These are phyloP conservation scores for Lycium ferocissimum DNA, from an alignment of 257 asterid species.

Conservation along the genomic window DNA sequence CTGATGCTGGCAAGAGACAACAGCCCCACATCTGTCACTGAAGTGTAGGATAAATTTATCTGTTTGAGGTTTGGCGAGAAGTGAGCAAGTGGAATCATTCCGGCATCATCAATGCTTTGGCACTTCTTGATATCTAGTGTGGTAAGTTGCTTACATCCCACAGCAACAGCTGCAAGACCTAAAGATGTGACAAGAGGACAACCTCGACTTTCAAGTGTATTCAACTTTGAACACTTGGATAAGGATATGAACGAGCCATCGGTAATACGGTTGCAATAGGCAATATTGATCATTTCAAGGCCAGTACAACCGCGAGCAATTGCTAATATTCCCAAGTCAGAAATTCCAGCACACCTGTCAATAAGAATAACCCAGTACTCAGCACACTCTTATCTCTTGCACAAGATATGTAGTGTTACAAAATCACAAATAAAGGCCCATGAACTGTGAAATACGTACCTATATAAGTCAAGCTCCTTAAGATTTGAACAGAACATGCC, in stretches of 20 bases:
- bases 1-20: slow-evolving; percentile 76
- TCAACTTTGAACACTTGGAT: slow-evolving; percentile 72
- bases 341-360: slow-evolving; percentile 76
- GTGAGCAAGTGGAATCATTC: slow-evolving; percentile 80
- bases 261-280: slow-evolving; percentile 67
- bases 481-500: slow-evolving; percentile 75
- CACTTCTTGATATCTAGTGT: slow-evolving; percentile 83
- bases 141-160: slow-evolving; percentile 73
- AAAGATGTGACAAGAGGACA: slow-evolving; percentile 72
- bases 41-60: slow-evolving; percentile 83
- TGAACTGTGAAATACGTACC: slow-evolving; percentile 48
- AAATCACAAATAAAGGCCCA: background rate
- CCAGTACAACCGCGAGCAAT: slow-evolving; percentile 70
- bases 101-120: slow-evolving; percentile 65
- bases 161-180: slow-evolving; percentile 77
- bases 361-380: slow-evolving; percentile 17
- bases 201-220: slow-evolving; percentile 78
- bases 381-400: slow-evolving; percentile 25
- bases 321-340: slow-evolving; percentile 68
- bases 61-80: slow-evolving; percentile 85
- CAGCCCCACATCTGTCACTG: slow-evolving; percentile 80
- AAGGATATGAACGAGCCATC: slow-evolving; percentile 67
- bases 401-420: slow-evolving; percentile 6
- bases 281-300: slow-evolving; percentile 74
- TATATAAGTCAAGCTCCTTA: slow-evolving; percentile 81